Evolutionary conservation across 441 rosid genomes (phyloP).

Genomic region (Gossypium davidsonii): DNA sequence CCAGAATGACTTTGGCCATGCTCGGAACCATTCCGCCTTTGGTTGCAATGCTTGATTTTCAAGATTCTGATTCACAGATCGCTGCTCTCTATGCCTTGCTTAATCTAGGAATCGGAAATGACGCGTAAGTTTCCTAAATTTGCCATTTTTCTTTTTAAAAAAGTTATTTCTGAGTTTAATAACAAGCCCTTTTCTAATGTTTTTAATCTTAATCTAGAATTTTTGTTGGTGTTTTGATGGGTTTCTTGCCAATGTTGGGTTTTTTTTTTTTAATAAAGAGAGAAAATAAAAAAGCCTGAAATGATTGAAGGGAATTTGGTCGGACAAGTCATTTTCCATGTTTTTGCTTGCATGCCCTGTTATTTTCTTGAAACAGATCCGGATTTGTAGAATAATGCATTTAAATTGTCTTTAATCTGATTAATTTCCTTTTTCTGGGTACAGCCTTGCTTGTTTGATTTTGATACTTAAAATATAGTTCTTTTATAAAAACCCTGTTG

Average conservation of each 20-base stretch:
- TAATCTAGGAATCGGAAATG: constrained; percentile 91
- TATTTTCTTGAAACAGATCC: constrained; percentile 14
- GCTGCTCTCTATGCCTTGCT: constrained; percentile 82
- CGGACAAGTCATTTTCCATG: constrained; percentile 37
- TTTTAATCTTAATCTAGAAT: background rate
- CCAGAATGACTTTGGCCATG: constrained; percentile 74
- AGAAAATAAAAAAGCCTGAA: background rate
- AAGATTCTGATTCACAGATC: constrained; percentile 45
- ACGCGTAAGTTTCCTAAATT: constrained; percentile 44
- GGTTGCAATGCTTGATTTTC: constrained; percentile 73
- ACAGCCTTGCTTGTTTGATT: background rate
- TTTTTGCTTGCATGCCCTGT: constrained; percentile 1
- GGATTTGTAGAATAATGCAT: background rate
- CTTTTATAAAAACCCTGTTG: constrained; percentile 10
- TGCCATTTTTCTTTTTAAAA: background rate
- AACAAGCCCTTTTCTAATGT: background rate
- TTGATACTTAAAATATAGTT: background rate
- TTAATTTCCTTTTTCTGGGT: background rate
- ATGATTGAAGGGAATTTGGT: background rate
- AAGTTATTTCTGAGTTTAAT: background rate
- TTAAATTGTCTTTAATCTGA: constrained; percentile 7
- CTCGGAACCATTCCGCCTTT: constrained; percentile 88
- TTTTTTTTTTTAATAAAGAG: background rate
- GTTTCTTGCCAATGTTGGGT: background rate
- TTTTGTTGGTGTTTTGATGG: background rate